phyloP scores from a whole-genome alignment of 2,329 filamentous ascomycete genomes.

The Alternaria sp. region DNA sequence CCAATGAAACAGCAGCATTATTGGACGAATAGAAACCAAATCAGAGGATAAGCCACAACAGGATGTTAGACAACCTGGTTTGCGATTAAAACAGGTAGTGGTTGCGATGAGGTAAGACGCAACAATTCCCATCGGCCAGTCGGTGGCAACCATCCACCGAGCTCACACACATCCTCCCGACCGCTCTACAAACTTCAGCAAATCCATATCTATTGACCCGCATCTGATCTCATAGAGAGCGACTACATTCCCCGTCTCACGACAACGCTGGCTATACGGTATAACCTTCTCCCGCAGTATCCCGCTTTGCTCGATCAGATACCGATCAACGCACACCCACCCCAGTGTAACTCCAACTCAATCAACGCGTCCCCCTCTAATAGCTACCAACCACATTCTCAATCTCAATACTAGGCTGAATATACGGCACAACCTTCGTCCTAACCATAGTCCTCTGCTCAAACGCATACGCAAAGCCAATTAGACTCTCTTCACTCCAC shows the following conservation, averaged over 20 bases:
- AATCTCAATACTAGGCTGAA: slow-evolving; percentile 58
- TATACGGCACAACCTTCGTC: slow-evolving; percentile 55
- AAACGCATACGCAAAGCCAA: slow-evolving; percentile 71
- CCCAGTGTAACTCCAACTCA: too few relatives aligned
- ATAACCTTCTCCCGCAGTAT: not conserved
- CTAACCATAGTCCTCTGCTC: slow-evolving; percentile 65
- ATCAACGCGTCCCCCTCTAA: not conserved
- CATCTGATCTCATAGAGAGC: rapidly evolving
- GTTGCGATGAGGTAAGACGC: not conserved
- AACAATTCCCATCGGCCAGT: not conserved
- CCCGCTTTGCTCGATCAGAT: rapidly evolving
- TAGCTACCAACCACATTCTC: slow-evolving; percentile 47
- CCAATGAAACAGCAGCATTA: too few relatives aligned
- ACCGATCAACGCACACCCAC: too few relatives aligned
- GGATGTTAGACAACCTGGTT: too few relatives aligned
- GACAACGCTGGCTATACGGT: not conserved
- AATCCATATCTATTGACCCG: not conserved
- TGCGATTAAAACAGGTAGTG: not conserved
- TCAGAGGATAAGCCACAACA: too few relatives aligned
- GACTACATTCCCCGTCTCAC: not conserved
- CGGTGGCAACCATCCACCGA: not conserved
- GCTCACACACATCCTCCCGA: too few relatives aligned
- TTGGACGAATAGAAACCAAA: too few relatives aligned
- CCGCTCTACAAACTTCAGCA: not conserved
- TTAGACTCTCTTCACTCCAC: slow-evolving; percentile 67